Percentiles rank a stretch among this genome's conserved stretches.
These are phyloP conservation scores for Lachnellula hyalina DNA, from an alignment of 2,329 filamentous ascomycete species.

Conservation along the genomic window DNA sequence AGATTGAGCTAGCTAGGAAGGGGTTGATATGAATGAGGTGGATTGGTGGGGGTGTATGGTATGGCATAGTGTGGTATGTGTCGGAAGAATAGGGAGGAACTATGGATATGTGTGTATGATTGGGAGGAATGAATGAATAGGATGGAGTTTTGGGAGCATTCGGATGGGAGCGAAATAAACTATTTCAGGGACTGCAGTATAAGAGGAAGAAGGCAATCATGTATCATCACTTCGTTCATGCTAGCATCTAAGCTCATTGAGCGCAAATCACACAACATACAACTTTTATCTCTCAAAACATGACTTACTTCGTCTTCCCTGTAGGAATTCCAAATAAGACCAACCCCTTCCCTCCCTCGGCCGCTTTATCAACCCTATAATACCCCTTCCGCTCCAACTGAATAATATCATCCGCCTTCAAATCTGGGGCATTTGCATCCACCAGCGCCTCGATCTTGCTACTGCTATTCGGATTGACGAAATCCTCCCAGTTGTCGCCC, in stretches of 20 bases:
- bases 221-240: conserved; percentile 9
- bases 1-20: conserved; percentile 76
- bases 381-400: conserved; percentile 93
- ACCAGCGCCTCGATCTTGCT: conserved; percentile 69
- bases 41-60: too few relatives aligned
- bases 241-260: background rate
- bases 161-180: background rate
- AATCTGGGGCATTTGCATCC: conserved; percentile 70
- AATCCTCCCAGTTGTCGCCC: conserved; percentile 80
- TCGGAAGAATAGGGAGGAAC: background rate
- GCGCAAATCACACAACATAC: background rate
- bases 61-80: too few relatives aligned
- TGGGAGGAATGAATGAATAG: background rate
- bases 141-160: background rate
- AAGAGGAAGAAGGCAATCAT: background rate
- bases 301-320: conserved; percentile 43
- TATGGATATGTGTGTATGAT: background rate
- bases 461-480: conserved; percentile 68
- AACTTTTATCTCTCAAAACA: conserved; percentile 1
- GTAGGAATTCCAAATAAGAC: conserved; percentile 68
- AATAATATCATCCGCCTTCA: conserved; percentile 87
- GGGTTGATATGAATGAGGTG: conserved; percentile 54
- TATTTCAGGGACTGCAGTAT: background rate
- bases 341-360: conserved; percentile 51
- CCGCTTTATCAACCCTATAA: conserved; percentile 72